A percentile compares a stretch with the other conserved stretches of the same genome.
Evolutionary conservation across 129 eudicot genomes (phyloP).

Genomic region (Flaveria brownii): DNA sequence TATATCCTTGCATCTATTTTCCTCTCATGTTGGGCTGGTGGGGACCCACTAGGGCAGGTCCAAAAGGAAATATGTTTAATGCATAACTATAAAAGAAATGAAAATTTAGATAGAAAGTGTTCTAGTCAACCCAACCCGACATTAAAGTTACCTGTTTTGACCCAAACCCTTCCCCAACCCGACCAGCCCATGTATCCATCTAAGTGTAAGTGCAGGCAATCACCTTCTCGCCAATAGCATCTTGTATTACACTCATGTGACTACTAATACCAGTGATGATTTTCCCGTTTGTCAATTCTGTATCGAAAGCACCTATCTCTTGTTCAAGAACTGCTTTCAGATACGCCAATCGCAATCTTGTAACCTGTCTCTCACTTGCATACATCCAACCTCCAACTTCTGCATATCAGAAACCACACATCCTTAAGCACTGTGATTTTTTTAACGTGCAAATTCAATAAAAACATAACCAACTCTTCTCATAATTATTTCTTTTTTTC

Average conservation of each 20-base stretch:
- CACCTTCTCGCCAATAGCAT: slow-evolving; percentile 93
- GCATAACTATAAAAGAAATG: background rate
- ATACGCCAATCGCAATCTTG: slow-evolving; percentile 56
- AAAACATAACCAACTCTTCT: background rate
- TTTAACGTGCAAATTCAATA: background rate
- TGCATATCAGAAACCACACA: slow-evolving; percentile 41
- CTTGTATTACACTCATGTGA: slow-evolving; percentile 81
- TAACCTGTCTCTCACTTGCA: slow-evolving; percentile 75
- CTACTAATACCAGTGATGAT: slow-evolving; percentile 69
- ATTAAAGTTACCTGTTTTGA: background rate
- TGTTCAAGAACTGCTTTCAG: slow-evolving; percentile 68
- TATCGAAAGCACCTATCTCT: slow-evolving; percentile 81
- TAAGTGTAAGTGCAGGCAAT: slow-evolving; percentile 1
- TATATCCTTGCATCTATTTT: background rate
- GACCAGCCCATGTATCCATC: background rate
- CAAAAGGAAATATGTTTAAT: background rate
- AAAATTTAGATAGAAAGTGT: background rate
- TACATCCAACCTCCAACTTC: slow-evolving; percentile 96
- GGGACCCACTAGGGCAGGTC: background rate
- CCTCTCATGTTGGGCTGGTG: background rate
- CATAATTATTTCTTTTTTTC: background rate
- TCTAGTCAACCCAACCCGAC: background rate
- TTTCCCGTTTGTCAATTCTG: slow-evolving; percentile 66
- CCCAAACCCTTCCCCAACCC: background rate
- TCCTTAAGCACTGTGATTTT: background rate